Evolutionary conservation across 306 rosid genomes (phyloP), one percentile per base, ranked within the genome.

Genomic region (Carpinus viminea): DNA sequence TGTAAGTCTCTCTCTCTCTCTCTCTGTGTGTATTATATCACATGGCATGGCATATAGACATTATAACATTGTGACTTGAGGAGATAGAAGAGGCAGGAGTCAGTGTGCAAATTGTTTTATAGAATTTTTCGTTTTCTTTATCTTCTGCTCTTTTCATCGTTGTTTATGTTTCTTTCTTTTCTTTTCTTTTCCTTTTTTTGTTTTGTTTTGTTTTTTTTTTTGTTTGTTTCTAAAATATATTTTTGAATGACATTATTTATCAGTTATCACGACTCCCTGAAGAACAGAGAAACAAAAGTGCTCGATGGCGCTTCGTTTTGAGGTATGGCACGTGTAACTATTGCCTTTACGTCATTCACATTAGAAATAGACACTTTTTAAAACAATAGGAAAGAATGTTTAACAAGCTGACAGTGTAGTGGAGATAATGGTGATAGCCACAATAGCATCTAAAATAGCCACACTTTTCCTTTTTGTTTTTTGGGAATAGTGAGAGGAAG

Each of bases 251-350:
- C 60, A 7, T 16, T 28, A 62, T 73, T 68, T 68, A 43, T 52
- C 18, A 9, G 56, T 17, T 59, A 64, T 76, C 76, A 3, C 46
- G 8, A 20, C 70, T 36, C 74, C 70, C 84, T 31, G 83, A 5
- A 1, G 45, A 13, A 74, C 75, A n/a, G 81, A 80, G 73, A 59
- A 47, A n/a, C 68, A 24, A 9, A 17, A 20, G 66, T 65, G 36
- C 38, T 50, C 41, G 3, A 89, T 94, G 98, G 92, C 98, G 66
- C 97, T 92, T 83, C 85, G 87, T 70, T 94, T 94, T 46, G 97
- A 94, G 98, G 98, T 94, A 69, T 17, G 55, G 9, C 41, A 21
- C 15, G 7, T 21, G 13, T 11, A 59, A 9, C 52, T 48, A 24
- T 59, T 8, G 16, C 8, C 51, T 66, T 17, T n/a, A 34, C 47